phyloP scores from a whole-genome alignment of 148 eudicot genomes.

The Diospyros lotus region DNA sequence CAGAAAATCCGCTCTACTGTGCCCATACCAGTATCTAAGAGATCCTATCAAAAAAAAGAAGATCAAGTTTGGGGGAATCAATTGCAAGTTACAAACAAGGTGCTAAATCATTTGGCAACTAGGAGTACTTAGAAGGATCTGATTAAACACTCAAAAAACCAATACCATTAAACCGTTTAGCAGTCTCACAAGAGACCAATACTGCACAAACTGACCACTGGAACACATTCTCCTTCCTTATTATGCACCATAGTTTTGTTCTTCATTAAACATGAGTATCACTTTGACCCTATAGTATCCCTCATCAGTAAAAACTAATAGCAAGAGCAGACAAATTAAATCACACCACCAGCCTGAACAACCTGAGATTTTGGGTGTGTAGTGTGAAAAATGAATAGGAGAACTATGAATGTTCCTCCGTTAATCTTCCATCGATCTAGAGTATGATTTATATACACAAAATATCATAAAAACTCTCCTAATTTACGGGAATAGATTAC shows the following conservation, averaged over 20 bases:
- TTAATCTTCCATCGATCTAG: too few species aligned
- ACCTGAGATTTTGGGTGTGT: background rate
- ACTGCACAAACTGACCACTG: background rate
- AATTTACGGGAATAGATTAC: too few species aligned
- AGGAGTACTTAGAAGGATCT: background rate
- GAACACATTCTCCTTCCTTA: background rate
- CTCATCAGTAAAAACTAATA: background rate
- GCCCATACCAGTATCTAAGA: slow-evolving; percentile 76
- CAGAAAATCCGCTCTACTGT: slow-evolving; percentile 65
- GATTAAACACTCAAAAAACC: background rate
- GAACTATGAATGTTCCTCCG: too few species aligned
- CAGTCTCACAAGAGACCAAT: background rate
- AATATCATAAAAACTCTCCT: too few species aligned
- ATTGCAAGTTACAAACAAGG: background rate
- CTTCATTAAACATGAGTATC: background rate
- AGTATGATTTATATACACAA: too few species aligned
- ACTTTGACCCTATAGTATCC: background rate
- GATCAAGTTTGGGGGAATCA: background rate
- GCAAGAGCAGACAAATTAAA: background rate
- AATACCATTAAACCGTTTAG: background rate
- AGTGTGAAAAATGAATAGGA: too few species aligned
- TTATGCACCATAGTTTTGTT: background rate
- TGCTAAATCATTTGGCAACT: background rate
- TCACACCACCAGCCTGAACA: background rate
- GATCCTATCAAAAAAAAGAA: slow-evolving; percentile 42